Evolutionary conservation across 2,329 filamentous ascomycete species (phyloP).

Genomic region (Epichloe hybrida): DNA sequence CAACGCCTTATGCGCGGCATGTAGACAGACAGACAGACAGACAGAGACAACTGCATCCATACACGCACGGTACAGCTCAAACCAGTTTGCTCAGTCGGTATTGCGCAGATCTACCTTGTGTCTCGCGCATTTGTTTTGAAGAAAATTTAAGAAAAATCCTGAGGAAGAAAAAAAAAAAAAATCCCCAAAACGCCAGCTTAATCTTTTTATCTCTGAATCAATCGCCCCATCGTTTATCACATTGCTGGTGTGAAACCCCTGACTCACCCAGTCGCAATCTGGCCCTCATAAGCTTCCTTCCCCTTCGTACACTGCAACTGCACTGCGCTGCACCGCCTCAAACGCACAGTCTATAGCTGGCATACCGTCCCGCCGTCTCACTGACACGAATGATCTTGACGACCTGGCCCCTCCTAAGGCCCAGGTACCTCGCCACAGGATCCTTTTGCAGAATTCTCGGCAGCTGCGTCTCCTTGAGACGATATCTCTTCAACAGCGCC

Average conservation of each 20-base stretch:
- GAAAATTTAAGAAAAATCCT: no score
- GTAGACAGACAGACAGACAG: no score
- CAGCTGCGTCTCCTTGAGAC: conserved; percentile 93
- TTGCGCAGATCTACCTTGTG: no score
- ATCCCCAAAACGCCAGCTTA: conserved; percentile 5
- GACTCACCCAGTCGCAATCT: neutral
- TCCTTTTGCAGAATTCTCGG: conserved; percentile 85
- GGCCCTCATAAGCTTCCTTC: no score
- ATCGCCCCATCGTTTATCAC: neutral
- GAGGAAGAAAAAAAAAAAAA: neutral
- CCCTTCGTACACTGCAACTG: no score
- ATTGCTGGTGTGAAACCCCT: neutral
- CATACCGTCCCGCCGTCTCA: conserved; percentile 92
- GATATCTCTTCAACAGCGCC: conserved; percentile 74
- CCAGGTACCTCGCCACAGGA: conserved; percentile 84
- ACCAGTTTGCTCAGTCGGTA: no score
- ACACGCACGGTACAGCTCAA: no score
- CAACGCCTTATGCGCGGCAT: no score
- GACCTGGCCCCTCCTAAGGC: conserved; percentile 80
- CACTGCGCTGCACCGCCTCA: conserved; percentile 14
- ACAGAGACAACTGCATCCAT: no score
- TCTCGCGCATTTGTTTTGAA: no score
- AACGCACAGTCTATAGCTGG: conserved; percentile 71
- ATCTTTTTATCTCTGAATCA: neutral
- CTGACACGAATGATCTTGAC: conserved; percentile 96